Evolutionary conservation across 169 alveolate genomes (phyloP).

Genomic region (Condylostoma magnum): DNA sequence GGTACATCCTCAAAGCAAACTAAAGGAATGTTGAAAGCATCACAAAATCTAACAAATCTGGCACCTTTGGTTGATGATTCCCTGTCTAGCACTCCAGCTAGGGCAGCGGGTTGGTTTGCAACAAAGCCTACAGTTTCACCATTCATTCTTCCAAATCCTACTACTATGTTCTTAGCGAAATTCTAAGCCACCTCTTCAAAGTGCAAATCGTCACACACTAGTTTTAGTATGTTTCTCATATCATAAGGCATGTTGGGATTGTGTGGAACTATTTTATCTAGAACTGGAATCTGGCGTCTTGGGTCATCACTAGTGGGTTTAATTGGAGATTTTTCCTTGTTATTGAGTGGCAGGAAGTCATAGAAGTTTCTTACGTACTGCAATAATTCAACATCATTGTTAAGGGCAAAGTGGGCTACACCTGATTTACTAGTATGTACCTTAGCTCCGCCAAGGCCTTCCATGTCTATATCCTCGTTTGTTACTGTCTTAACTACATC

Average conservation of each 20-base stretch:
- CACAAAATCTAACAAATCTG: constrained; percentile 61
- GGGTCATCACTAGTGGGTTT: constrained; percentile 29
- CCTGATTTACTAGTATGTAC: constrained; percentile 50
- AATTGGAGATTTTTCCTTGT: constrained; percentile 37
- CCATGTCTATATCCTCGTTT: constrained; percentile 49
- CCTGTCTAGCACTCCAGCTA: constrained; percentile 59
- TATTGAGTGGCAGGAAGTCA: constrained; percentile 36
- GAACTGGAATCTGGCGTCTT: constrained; percentile 34
- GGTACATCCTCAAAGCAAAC: constrained; percentile 57
- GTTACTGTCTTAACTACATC: constrained; percentile 64
- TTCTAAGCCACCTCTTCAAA: constrained; percentile 52
- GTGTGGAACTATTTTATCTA: constrained; percentile 51
- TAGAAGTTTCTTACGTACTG: constrained; percentile 40
- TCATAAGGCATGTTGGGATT: constrained; percentile 66
- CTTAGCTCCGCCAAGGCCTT: constrained; percentile 62
- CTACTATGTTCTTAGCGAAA: constrained; percentile 51
- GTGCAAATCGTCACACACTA: constrained; percentile 37
- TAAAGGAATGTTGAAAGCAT: constrained; percentile 56
- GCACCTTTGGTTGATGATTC: constrained; percentile 55
- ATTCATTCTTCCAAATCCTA: constrained; percentile 56
- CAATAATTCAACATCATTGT: constrained; percentile 47
- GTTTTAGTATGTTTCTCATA: constrained; percentile 47
- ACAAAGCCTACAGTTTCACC: constrained; percentile 56
- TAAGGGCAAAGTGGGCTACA: constrained; percentile 44
- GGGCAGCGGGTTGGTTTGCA: constrained; percentile 56